phyloP scores from a whole-genome alignment of 768 basidiomycete species.

The Trametes gibbosa region DNA sequence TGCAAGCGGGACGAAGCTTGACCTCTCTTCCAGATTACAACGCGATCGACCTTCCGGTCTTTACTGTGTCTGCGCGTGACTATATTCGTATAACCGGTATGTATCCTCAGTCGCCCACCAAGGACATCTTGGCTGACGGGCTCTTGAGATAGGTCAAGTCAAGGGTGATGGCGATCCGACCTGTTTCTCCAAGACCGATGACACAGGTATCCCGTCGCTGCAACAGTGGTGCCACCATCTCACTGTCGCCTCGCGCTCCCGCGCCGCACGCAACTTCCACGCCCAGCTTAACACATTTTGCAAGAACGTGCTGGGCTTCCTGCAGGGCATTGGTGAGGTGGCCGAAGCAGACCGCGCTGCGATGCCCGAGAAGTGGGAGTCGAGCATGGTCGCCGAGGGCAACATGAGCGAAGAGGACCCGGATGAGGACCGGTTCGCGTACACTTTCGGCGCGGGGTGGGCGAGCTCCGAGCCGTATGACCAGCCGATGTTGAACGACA shows the following conservation, averaged over 20 bases:
- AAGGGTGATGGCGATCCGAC: conserved; percentile 58
- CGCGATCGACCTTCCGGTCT: conserved; percentile 59
- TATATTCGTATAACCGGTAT: conserved; percentile 55
- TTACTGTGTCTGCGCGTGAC: conserved; percentile 59
- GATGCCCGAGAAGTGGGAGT: conserved; percentile 54
- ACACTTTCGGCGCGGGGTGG: conserved; percentile 9
- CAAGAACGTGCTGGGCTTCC: conserved; percentile 45
- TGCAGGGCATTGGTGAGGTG: conserved; percentile 51
- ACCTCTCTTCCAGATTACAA: conserved; percentile 46
- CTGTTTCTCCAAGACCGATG: conserved; percentile 50
- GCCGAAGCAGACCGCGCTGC: conserved; percentile 48
- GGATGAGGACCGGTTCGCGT: conserved; percentile 24
- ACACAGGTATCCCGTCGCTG: conserved; percentile 56
- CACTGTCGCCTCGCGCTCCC: conserved; percentile 52
- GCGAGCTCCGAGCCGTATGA: conserved; percentile 28
- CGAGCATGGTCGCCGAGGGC: conserved; percentile 29
- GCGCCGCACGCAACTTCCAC: conserved; percentile 41
- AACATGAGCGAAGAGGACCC: conserved; percentile 22
- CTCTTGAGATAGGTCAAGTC: conserved; percentile 46
- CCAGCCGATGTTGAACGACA: conserved; percentile 30
- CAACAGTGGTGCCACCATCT: conserved; percentile 58
- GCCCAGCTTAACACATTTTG: conserved; percentile 48
- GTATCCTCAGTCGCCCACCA: conserved; percentile 2
- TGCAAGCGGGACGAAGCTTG: background rate
- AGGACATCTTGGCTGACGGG: background rate